These are phyloP conservation scores for Besnoitia besnoiti DNA, from an alignment of 169 alveolate species.

Conservation along the genomic window DNA sequence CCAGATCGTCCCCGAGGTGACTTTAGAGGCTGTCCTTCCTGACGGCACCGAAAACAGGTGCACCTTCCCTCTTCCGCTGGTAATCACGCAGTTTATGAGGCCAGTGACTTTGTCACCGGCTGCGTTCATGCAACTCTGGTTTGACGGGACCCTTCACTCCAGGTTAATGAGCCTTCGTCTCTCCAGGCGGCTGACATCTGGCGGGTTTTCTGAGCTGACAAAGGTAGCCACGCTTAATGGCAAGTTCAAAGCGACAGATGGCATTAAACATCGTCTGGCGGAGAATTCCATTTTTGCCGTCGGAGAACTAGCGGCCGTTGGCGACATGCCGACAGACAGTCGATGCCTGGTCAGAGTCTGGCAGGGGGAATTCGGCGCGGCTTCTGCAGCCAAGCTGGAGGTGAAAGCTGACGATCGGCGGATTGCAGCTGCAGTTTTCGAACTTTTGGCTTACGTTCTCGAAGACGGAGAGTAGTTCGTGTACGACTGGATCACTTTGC, in stretches of 20 bases:
- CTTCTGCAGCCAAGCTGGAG: slow-evolving; percentile 35
- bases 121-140: slow-evolving; percentile 53
- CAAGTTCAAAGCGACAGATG: not conserved
- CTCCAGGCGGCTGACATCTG: not conserved
- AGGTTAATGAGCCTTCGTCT: slow-evolving; percentile 2
- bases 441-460: slow-evolving; percentile 25
- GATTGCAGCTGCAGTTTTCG: slow-evolving; percentile 27
- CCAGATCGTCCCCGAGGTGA: slow-evolving; percentile 40
- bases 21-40: slow-evolving; percentile 29
- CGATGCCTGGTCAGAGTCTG: slow-evolving; percentile 20
- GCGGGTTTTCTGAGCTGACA: not conserved
- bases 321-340: slow-evolving; percentile 23
- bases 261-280: slow-evolving; percentile 38
- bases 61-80: slow-evolving; percentile 46
- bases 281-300: slow-evolving; percentile 14
- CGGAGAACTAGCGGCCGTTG: slow-evolving; percentile 51
- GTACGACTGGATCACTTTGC: too few relatives aligned
- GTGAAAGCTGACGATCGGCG: slow-evolving; percentile 37
- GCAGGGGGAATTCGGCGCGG: not conserved
- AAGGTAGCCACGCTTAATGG: slow-evolving; percentile 32
- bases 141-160: slow-evolving; percentile 29
- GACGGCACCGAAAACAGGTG: not conserved
- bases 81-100: slow-evolving; percentile 42
- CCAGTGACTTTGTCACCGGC: slow-evolving; percentile 36
- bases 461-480: slow-evolving; percentile 26